These are phyloP conservation scores for Cordyceps fumosorosea DNA, from an alignment of 2,329 filamentous ascomycete genomes.

Conservation along the genomic window DNA sequence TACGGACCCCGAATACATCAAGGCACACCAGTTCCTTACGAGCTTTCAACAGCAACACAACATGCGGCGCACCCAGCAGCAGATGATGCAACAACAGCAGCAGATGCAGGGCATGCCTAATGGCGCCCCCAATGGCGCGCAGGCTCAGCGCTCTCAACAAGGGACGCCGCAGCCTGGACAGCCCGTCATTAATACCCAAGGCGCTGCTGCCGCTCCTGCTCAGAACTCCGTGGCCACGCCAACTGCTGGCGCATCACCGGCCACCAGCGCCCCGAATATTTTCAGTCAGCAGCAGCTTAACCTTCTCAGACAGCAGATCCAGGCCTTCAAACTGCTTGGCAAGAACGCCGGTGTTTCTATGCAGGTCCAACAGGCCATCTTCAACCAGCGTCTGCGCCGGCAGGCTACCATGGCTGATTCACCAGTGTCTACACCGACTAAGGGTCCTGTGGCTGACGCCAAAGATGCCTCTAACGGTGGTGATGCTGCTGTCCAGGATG, in stretches of 20 bases:
- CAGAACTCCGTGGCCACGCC: slow-evolving; percentile 26
- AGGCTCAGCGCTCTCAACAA: slow-evolving; percentile 33
- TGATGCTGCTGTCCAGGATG: slow-evolving; percentile 28
- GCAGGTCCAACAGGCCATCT: slow-evolving; percentile 75
- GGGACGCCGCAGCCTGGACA: slow-evolving; percentile 26
- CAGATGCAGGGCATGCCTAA: slow-evolving; percentile 51
- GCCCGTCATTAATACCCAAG: slow-evolving; percentile 28
- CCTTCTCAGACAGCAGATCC: slow-evolving; percentile 76
- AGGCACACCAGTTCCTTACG: slow-evolving; percentile 67
- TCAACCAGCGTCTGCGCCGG: slow-evolving; percentile 64
- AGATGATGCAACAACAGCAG: slow-evolving; percentile 33
- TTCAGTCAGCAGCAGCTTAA: slow-evolving; percentile 75
- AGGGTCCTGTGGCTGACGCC: slow-evolving; percentile 22
- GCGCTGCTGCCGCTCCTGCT: slow-evolving; percentile 32
- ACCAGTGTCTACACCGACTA: slow-evolving; percentile 30
- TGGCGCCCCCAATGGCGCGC: slow-evolving; percentile 46
- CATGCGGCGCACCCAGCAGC: slow-evolving; percentile 43
- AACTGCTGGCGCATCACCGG: slow-evolving; percentile 25
- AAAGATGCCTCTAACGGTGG: slow-evolving; percentile 30
- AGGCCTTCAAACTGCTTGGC: slow-evolving; percentile 82
- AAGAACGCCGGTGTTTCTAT: slow-evolving; percentile 79
- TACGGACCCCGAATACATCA: slow-evolving; percentile 81
- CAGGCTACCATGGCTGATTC: slow-evolving; percentile 45
- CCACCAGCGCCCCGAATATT: slow-evolving; percentile 39
- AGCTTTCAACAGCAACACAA: slow-evolving; percentile 63